Evolutionary conservation across 2,329 filamentous ascomycete species (phyloP).

Genomic region (Chaetomium sp.): DNA sequence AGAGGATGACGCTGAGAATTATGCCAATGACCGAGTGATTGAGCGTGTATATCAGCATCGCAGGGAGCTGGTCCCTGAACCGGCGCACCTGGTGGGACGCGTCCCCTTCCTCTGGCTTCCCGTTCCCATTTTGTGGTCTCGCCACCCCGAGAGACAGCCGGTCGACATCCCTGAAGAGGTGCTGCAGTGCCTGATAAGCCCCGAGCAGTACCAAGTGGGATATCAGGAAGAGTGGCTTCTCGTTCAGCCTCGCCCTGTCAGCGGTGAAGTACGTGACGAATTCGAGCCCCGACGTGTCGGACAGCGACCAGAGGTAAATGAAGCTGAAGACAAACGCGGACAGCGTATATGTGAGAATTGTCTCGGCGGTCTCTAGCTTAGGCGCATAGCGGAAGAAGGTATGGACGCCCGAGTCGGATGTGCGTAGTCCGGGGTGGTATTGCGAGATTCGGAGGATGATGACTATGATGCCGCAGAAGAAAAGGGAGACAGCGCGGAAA

Average conservation of each 20-base stretch:
- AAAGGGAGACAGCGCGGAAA: constrained; percentile 73
- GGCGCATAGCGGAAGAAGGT: constrained; percentile 62
- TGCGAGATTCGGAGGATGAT: constrained; percentile 85
- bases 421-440: constrained; percentile 74
- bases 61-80: constrained; percentile 45
- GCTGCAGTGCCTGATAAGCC: constrained; percentile 66
- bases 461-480: constrained; percentile 72
- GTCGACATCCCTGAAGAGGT: constrained; percentile 75
- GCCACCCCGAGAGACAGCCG: constrained; percentile 55
- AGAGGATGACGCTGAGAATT: constrained; percentile 57
- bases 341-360: constrained; percentile 72
- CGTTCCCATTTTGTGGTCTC: constrained; percentile 35
- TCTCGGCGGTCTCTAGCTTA: constrained; percentile 65
- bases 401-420: constrained; percentile 67
- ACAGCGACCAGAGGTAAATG: constrained; percentile 74
- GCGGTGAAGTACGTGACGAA: constrained; percentile 72
- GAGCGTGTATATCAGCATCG: constrained; percentile 43
- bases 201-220: constrained; percentile 70
- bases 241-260: constrained; percentile 78
- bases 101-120: constrained; percentile 28
- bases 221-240: constrained; percentile 80
- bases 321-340: constrained; percentile 81
- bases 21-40: constrained; percentile 47
- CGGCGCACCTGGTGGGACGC: constrained; percentile 41
- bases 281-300: constrained; percentile 62